Evolutionary conservation across 257 asterid species (phyloP).

Genomic region (Agastache rugosa): DNA sequence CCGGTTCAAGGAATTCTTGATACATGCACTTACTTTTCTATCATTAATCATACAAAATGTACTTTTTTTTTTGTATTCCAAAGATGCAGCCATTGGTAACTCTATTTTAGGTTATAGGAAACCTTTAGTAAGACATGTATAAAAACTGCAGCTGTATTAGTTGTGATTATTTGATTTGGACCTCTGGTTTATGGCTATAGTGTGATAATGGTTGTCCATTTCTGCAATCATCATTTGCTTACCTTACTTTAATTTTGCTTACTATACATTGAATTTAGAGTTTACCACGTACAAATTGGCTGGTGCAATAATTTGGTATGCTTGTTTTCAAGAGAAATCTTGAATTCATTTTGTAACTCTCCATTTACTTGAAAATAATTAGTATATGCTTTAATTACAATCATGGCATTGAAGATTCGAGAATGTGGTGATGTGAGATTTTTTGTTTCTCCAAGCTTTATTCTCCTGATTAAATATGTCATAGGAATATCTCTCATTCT

Average conservation of each 20-base stretch:
- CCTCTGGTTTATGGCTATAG: conserved; percentile 1
- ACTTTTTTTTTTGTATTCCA: background rate
- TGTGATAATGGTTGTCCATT: conserved; percentile 14
- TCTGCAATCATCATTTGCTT: conserved; percentile 29
- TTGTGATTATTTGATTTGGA: conserved; percentile 19
- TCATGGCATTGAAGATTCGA: background rate
- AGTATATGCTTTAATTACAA: background rate
- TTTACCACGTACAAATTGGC: background rate
- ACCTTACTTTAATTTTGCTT: background rate
- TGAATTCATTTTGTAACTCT: background rate
- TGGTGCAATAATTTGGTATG: conserved; percentile 1
- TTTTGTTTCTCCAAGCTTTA: too few relatives aligned
- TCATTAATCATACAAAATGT: background rate
- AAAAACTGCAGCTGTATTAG: conserved; percentile 12
- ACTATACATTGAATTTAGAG: background rate
- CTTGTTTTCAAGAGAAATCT: conserved; percentile 11
- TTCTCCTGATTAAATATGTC: conserved; percentile 18
- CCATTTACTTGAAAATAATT: background rate
- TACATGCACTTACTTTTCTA: background rate
- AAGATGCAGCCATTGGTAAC: background rate
- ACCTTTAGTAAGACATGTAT: conserved; percentile 14
- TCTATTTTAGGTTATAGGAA: background rate
- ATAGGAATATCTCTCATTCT: background rate
- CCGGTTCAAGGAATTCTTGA: background rate
- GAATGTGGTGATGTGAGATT: too few relatives aligned